Evolutionary conservation across 306 rosid genomes (phyloP), one percentile per base, ranked within the genome.

Genomic region (Amphicarpaea edgeworthii): DNA sequence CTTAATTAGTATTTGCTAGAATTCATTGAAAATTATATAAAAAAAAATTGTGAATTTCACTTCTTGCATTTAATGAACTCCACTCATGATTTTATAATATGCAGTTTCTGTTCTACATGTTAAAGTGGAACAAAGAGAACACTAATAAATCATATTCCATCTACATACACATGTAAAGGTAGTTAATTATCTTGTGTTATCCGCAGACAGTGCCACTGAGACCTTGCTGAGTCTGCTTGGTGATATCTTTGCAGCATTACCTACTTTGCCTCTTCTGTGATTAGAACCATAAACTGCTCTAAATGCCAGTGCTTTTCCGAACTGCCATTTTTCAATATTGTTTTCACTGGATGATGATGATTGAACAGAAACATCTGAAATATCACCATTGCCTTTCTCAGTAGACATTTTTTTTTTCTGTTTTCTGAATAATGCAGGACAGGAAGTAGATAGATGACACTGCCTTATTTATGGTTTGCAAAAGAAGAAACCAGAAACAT

Each of bases 221-320:
- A 89, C 91, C 79, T 82, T 89, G 81, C 93, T 87, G 47, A 89
- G 88, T 87, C 91, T 87, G 79, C 93, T 89, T 32, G 93, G 88
- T 37, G 59, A 80, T 67, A 76, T 53, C 68, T 62, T 80, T 59
- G 40, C 69, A 63, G 60, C 81, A 21, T 55, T 69, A 30, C 68
- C 72, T 83, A 72, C n/a, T n/a, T n/a, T 76, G 12, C 17, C 43
- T 60, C 75, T 81, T 82, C 79, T 79, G 75, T 74, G 9, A 43
- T 63, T 73, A 49, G 51, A 32, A 58, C 83, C 64, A 8, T 70
- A 82, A 37, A 89, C 81, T 15, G 91, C 91, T 78, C 93, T 81
- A 79, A 46, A 64, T 32, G 91, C 93, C 5, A 89, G 68, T 26
- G 88, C 79, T 76, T 79, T 89, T 41, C 88, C 89, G 0, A 87